A percentile compares a stretch with the other conserved stretches of the same genome.
These are phyloP conservation scores for Fusarium zealandicum DNA, from an alignment of 2,329 filamentous ascomycete species.

Conservation along the genomic window DNA sequence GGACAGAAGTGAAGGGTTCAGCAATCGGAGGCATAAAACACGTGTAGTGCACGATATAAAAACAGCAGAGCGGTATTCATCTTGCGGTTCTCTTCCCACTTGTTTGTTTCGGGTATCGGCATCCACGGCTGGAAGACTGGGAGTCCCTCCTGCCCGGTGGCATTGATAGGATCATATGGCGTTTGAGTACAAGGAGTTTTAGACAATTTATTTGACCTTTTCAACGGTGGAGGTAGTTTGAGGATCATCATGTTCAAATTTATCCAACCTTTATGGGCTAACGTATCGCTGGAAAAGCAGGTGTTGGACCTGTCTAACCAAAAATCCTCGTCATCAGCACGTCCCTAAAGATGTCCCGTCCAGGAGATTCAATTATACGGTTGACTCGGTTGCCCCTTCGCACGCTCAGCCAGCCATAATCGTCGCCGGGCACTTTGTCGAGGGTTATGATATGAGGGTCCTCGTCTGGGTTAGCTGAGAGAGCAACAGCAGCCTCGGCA, in stretches of 20 bases:
- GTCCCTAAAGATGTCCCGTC: constrained; percentile 69
- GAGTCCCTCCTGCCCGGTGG: constrained; percentile 14
- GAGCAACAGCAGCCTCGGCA: constrained; percentile 50
- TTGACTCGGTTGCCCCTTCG: constrained; percentile 81
- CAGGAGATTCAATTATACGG: constrained; percentile 75
- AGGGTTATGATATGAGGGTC: constrained; percentile 50
- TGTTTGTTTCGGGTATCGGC: constrained; percentile 31
- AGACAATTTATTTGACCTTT: constrained; percentile 37
- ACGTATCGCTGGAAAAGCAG: constrained; percentile 5
- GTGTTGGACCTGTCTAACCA: constrained; percentile 43
- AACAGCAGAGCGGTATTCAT: constrained; percentile 5
- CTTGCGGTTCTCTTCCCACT: constrained; percentile 1
- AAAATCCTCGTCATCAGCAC: constrained; percentile 73
- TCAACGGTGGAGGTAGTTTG: constrained; percentile 25
- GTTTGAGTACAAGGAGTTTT: constrained; percentile 42
- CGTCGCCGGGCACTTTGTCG: constrained; percentile 72
- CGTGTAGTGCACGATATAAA: constrained; percentile 44
- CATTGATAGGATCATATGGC: constrained; percentile 33
- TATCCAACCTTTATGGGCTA: constrained; percentile 17
- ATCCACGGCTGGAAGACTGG: constrained; percentile 22
- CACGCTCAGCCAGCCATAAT: constrained; percentile 75
- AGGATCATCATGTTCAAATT: neutral
- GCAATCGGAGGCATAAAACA: constrained; percentile 89
- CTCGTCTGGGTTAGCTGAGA: constrained; percentile 52
- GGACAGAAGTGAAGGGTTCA: constrained; percentile 86